Base-by-base conservation (phyloP, 2,329 filamentous ascomycete genomes). In the Aspergillaceae sp. region DNA sequence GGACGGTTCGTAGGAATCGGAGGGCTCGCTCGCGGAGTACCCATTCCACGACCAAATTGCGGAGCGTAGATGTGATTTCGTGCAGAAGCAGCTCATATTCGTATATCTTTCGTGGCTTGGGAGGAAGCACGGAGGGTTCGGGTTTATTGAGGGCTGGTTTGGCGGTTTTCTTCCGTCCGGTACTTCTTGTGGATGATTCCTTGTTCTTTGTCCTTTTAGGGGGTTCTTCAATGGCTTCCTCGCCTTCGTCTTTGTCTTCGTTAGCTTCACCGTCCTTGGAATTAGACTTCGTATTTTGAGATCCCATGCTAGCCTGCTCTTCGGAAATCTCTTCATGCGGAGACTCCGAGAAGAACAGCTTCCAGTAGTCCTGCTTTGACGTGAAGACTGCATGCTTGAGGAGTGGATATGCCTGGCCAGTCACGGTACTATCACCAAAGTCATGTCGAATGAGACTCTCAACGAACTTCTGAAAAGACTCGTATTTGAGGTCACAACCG, bases 391-490 rank as follows among this genome's bases (percentile, higher is more conserved):
- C 58, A 2, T 42, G 28, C 5, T 54, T 49, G n/a, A 62, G 38
- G 7, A 61, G 48, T 26, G 45, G 48, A 8, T 51, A 52, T 7
- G 57, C 51, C 27, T 50, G 40, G 7, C 19, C 45, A 2, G 60
- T 62, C 33, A 64, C 57, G 4, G 49, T 42, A 27, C 43, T 43
- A 43, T 66, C 63, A 19, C 62, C 63, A 42, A 59, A 62, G 9
- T 58, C 55, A 37, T 61, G 55, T n/a, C 46, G 41, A 6, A 55
- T 40, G n/a, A 66, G 46, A 29, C 53, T 58, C 5, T 56, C 40
- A 30, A 55, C 44, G n/a, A 66, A 54, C 5, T 56, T 58, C 40
- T 61, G 50, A 44, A 66, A 64, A 11, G 56, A 55, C 19, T 52
- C 46, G 41, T 55, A 49, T 7, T 46, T 48, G 4, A 51, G 29